Evolutionary conservation across 495 filamentous ascomycete genomes (phyloP).

Genomic region (Tuber borchii): DNA sequence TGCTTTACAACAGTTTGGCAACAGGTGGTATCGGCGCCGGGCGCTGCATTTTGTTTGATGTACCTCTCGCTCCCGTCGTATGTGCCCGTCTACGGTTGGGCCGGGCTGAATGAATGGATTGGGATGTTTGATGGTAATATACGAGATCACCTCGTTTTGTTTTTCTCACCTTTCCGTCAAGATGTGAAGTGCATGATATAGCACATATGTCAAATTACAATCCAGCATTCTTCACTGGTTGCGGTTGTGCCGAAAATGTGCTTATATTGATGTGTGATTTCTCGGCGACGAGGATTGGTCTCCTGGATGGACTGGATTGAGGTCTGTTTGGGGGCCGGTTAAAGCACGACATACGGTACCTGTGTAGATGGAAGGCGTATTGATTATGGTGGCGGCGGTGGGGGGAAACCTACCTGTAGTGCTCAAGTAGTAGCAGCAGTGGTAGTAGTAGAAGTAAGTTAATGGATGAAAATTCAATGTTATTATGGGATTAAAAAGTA

Average conservation of each 20-base stretch:
- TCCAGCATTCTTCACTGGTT: conserved; percentile 64
- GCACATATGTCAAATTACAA: conserved; percentile 99
- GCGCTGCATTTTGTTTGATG: neutral
- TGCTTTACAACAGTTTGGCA: neutral
- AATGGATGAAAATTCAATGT: neutral
- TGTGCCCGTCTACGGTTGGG: neutral
- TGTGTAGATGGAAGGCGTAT: neutral
- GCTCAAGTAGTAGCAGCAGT: neutral
- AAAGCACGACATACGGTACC: neutral
- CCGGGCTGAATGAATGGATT: neutral
- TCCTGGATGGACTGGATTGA: neutral
- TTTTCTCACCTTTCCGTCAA: neutral
- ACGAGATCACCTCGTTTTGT: neutral
- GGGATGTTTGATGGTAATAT: neutral
- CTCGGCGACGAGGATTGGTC: neutral
- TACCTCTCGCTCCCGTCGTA: neutral
- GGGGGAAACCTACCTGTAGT: neutral
- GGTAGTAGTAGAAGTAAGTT: neutral
- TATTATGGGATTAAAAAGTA: neutral
- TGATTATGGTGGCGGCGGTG: neutral
- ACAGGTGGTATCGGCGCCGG: neutral
- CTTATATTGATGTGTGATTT: conserved; percentile 49
- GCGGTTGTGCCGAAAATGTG: conserved; percentile 86
- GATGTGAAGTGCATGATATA: conserved; percentile 36
- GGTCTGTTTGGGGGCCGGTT: neutral